Evolutionary conservation across 148 eudicot genomes (phyloP).

Genomic region (Amaranthus palmeri): DNA sequence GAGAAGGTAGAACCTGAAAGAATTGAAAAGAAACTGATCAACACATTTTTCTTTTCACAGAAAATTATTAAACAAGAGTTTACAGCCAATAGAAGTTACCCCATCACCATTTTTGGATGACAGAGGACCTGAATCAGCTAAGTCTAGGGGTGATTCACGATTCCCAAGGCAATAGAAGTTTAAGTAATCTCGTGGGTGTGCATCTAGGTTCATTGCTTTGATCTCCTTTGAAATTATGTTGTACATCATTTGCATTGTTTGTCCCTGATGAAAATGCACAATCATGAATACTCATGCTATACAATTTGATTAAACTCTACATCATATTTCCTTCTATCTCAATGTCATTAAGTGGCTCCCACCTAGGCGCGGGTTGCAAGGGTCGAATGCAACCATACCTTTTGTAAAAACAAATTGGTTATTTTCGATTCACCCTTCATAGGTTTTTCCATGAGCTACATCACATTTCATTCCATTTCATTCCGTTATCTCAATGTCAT

Average conservation of each 20-base stretch:
- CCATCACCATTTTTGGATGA: conserved; percentile 28
- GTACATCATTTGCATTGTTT: conserved; percentile 64
- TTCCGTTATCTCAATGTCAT: no score
- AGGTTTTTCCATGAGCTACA: no score
- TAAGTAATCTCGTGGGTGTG: conserved; percentile 70
- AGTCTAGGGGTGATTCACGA: conserved; percentile 49
- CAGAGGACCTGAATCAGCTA: conserved; percentile 16
- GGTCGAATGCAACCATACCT: no score
- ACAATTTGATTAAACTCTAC: no score
- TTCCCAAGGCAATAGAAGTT: conserved; percentile 94
- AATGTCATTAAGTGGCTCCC: no score
- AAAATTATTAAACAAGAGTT: not conserved
- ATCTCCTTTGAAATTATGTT: conserved; percentile 60
- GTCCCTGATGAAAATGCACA: conserved; percentile 27
- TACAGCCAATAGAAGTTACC: conserved; percentile 31
- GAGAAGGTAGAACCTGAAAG: conserved; percentile 39
- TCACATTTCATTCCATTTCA: no score
- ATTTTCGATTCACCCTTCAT: no score
- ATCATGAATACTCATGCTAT: no score
- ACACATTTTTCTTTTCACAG: not conserved
- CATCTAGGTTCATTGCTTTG: conserved; percentile 42
- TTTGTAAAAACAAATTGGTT: no score
- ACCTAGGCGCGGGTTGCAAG: no score
- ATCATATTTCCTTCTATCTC: no score
- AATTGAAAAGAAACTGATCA: not conserved